Conservation (phyloP, 495 filamentous ascomycete species). For the Neurospora terricola region DNA sequence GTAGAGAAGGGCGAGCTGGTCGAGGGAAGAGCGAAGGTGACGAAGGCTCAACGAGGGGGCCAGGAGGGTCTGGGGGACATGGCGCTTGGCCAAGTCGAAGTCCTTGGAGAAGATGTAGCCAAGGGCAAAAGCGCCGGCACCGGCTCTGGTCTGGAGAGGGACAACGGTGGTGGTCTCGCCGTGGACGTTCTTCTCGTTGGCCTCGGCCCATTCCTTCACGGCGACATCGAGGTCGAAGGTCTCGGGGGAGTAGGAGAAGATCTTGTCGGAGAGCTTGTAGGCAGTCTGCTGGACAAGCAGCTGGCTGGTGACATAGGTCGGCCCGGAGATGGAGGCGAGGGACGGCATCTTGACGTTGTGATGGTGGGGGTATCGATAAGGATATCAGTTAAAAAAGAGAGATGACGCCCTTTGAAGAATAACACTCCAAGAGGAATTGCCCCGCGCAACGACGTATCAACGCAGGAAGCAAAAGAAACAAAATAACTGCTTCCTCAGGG, state of each 20-base stretch:
- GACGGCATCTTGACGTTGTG: slow-evolving; percentile 22
- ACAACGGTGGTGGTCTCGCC: slow-evolving; percentile 70
- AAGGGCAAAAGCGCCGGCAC: slow-evolving; percentile 84
- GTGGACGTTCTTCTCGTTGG: slow-evolving; percentile 62
- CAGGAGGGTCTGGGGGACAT: slow-evolving; percentile 81
- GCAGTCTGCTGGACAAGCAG: slow-evolving; percentile 90
- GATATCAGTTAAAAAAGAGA: neutral
- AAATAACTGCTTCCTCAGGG: neutral
- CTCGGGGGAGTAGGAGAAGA: slow-evolving; percentile 93
- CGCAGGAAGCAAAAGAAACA: slow-evolving; percentile 6
- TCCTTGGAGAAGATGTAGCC: slow-evolving; percentile 97
- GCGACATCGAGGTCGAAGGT: slow-evolving; percentile 82
- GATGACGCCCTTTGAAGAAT: slow-evolving; percentile 4
- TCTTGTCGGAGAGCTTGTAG: slow-evolving; percentile 85
- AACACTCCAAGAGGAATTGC: slow-evolving; percentile 10
- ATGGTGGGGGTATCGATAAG: slow-evolving; percentile 4
- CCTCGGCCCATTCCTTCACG: slow-evolving; percentile 60
- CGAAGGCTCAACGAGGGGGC: slow-evolving; percentile 74
- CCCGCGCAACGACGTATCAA: slow-evolving; percentile 12
- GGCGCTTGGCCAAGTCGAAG: slow-evolving; percentile 81
- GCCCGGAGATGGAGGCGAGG: slow-evolving; percentile 65
- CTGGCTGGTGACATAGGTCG: slow-evolving; percentile 86
- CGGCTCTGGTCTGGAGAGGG: slow-evolving; percentile 75
- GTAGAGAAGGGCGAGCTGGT: slow-evolving; percentile 85
- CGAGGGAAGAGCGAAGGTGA: slow-evolving; percentile 70